A percentile compares a stretch with the other conserved stretches of the same genome.
These are phyloP conservation scores for Lepraria neglecta DNA, from an alignment of 495 filamentous ascomycete species.

Conservation along the genomic window DNA sequence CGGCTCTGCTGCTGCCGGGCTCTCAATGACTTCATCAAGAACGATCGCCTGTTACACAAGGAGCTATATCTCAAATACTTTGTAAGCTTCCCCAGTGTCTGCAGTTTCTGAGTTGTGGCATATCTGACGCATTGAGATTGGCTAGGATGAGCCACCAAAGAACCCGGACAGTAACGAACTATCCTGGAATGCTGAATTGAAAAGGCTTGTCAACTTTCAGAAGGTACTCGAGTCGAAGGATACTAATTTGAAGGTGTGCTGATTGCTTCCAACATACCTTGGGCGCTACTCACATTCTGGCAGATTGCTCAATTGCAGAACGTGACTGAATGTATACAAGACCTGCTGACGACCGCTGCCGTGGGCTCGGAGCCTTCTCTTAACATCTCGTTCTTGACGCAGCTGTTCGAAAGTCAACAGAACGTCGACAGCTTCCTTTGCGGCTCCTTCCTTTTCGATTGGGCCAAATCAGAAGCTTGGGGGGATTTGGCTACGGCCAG, in stretches of 20 bases:
- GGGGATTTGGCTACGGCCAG: conserved; percentile 1
- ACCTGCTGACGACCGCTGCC: conserved; percentile 29
- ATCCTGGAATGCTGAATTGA: conserved; percentile 47
- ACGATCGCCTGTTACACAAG: conserved; percentile 48
- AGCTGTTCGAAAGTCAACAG: conserved; percentile 32
- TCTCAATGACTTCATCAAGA: conserved; percentile 43
- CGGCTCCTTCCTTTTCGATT: conserved; percentile 48
- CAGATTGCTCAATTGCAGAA: conserved; percentile 3
- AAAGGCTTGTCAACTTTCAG: conserved; percentile 42
- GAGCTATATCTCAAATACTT: conserved; percentile 45
- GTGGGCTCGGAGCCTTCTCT: conserved; percentile 20
- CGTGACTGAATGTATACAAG: conserved; percentile 11
- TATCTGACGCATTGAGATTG: conserved; percentile 16
- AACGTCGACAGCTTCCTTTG: conserved; percentile 42
- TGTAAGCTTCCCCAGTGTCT: conserved; percentile 30
- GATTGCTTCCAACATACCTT: not conserved
- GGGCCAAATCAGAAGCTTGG: conserved; percentile 30
- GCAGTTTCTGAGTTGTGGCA: not conserved
- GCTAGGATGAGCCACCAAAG: conserved; percentile 38
- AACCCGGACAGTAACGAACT: conserved; percentile 26
- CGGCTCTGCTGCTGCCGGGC: conserved; percentile 42
- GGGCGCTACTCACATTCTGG: not conserved
- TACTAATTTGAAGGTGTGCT: conserved; percentile 35
- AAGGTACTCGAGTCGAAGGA: conserved; percentile 36
- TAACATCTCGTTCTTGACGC: conserved; percentile 32